Evolutionary conservation across 495 filamentous ascomycete species (phyloP).

Genomic region (Penicillium canescens): DNA sequence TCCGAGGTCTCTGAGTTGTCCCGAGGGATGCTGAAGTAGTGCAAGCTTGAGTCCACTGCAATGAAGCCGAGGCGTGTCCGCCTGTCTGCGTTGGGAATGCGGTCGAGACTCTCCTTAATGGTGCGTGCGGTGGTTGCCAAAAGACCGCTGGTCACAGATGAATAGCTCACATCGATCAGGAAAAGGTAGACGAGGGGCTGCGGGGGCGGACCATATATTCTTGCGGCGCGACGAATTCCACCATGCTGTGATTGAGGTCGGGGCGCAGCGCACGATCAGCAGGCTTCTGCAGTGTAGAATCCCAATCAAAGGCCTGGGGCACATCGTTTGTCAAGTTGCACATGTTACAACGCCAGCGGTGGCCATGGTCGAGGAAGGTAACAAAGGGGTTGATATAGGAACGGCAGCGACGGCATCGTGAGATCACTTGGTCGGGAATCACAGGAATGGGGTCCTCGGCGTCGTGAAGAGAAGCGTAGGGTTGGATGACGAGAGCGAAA

Average conservation of each 20-base stretch:
- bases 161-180: conserved; percentile 94
- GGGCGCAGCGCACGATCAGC: conserved; percentile 86
- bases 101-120: conserved; percentile 91
- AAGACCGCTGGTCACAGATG: conserved; percentile 88
- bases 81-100: conserved; percentile 95
- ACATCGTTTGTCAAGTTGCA: conserved; percentile 98
- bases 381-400: conserved; percentile 98
- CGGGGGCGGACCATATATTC: conserved; percentile 99
- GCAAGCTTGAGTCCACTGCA: conserved; percentile 89
- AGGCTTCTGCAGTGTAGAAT: conserved; percentile 82
- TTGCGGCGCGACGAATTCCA: conserved; percentile 96
- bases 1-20: conserved; percentile 82
- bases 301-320: conserved; percentile 98
- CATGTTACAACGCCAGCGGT: conserved; percentile 99
- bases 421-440: conserved; percentile 95
- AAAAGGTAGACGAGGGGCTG: conserved; percentile 98
- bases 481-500: conserved; percentile 94
- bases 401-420: conserved; percentile 88
- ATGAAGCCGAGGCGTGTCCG: conserved; percentile 92
- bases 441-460: conserved; percentile 87
- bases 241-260: conserved; percentile 91
- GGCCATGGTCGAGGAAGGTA: conserved; percentile 93
- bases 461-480: conserved; percentile 90
- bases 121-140: conserved; percentile 90
- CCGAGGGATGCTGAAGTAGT: conserved; percentile 92